A percentile compares a stretch with the other conserved stretches of the same genome.
These are phyloP conservation scores for Aphanoascus verrucosus DNA, from an alignment of 2,329 filamentous ascomycete genomes.

Conservation along the genomic window DNA sequence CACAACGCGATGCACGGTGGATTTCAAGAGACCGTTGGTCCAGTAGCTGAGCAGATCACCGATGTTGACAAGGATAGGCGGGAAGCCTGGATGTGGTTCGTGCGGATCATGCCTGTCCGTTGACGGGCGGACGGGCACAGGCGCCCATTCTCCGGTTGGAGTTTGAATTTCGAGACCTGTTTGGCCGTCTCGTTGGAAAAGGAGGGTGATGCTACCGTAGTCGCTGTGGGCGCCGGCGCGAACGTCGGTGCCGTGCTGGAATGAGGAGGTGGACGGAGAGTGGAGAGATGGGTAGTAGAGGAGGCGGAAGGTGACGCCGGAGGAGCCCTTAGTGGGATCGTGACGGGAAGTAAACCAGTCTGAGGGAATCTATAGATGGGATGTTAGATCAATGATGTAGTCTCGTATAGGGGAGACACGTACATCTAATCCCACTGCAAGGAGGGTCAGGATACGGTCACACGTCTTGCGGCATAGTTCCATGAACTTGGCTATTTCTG, in stretches of 20 bases:
- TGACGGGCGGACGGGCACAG: slow-evolving; percentile 54
- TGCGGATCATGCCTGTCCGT: not conserved
- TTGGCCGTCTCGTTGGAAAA: slow-evolving; percentile 79
- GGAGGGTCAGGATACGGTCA: slow-evolving; percentile 59
- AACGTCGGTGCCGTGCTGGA: slow-evolving; percentile 51
- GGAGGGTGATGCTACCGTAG: slow-evolving; percentile 58
- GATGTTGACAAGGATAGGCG: slow-evolving; percentile 65
- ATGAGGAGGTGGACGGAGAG: slow-evolving; percentile 34
- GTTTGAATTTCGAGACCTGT: slow-evolving; percentile 75
- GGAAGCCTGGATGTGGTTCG: slow-evolving; percentile 30
- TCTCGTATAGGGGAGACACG: slow-evolving; percentile 8
- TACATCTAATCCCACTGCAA: slow-evolving; percentile 66
- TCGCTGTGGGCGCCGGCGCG: slow-evolving; percentile 88
- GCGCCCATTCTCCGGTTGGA: slow-evolving; percentile 47
- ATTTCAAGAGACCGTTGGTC: slow-evolving; percentile 79
- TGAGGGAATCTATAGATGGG: slow-evolving; percentile 29
- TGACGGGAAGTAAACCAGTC: slow-evolving; percentile 54
- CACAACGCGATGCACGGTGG: slow-evolving; percentile 79
- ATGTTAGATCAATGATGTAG: not conserved
- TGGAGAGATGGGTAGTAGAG: slow-evolving; percentile 58
- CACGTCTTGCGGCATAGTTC: slow-evolving; percentile 62
- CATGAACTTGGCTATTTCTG: slow-evolving; percentile 56
- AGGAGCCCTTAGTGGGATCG: slow-evolving; percentile 40
- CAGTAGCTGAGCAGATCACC: slow-evolving; percentile 68
- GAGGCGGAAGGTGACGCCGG: slow-evolving; percentile 54